phyloP scores from a whole-genome alignment of 75 land plant genomes.

The Cunninghamia lanceolata region DNA sequence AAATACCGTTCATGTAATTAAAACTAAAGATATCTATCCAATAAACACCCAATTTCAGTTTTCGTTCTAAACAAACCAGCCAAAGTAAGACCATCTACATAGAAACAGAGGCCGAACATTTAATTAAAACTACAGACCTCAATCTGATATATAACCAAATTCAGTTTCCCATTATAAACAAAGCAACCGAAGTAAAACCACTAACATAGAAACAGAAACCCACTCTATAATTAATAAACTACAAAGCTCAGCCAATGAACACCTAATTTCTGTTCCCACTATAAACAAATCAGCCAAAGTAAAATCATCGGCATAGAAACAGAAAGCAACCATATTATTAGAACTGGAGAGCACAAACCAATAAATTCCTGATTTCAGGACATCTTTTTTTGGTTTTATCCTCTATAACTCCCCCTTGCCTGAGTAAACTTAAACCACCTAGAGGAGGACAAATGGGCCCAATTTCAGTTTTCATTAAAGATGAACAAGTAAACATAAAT shows the following conservation, averaged over 20 bases:
- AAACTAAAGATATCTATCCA: neutral
- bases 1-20: neutral
- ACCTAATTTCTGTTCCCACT: neutral
- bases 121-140: neutral
- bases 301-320: neutral
- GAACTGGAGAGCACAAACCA: neutral
- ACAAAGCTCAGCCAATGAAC: too few species aligned
- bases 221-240: neutral
- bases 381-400: too few species aligned
- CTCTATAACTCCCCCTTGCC: too few species aligned
- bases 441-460: neutral
- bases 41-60: neutral
- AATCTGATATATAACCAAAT: neutral
- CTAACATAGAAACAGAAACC: neutral
- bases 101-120: neutral
- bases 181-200: neutral
- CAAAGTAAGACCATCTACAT: neutral
- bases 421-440: too few species aligned
- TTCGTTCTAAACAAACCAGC: neutral
- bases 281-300: neutral
- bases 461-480: constrained; percentile 23
- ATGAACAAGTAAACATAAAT: too few species aligned
- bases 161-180: neutral
- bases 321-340: too few species aligned
- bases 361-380: neutral